Base-by-base conservation (phyloP, 2,329 filamentous ascomycete species). In the Mycosphaerella arachidis region DNA sequence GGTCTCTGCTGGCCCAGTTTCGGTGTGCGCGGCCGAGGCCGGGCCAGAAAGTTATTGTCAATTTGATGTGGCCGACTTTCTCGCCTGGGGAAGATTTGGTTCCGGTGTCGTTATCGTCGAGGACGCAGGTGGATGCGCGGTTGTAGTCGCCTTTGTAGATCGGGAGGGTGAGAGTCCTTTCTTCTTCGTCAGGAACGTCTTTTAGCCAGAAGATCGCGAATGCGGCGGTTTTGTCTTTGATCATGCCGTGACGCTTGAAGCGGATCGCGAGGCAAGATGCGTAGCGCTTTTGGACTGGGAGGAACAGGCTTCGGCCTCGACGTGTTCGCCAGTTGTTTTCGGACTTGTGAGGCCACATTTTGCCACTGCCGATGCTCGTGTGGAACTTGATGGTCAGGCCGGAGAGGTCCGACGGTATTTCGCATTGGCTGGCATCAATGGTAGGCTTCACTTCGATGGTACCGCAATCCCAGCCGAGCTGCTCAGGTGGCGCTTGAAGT, bases 381-480 rank as follows among this genome's bases (percentile, higher is more conserved):
- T 81, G 80, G 55, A 89, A 71, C 69, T 87, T 88, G 62, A 88
- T 73, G 52, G 84, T 63, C 5, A 72, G 61, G 29, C 78, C 75
- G 27, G 75, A 70, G 8, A 85, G 70, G 9, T 82, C 77, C 1
- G 77, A 68, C 0, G 82, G 78, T 1, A 86, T 74, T n/a, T 78
- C 73, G 13, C 50, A 31, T 20, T 52, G 50, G 10, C 79, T 78
- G 1, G 75, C 75, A 54, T 77, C 79, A 12, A 86, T 74, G 0
- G 76, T 70, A 0, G 82, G 79, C n/a, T 82, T 78, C 46, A 90
- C 76, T 63, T 89, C 84, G 0, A 91, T 69, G 0, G 88, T 91
- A 5, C 88, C 89, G 58, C 86, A 87, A 27, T 89, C 85, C 87
- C 88, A 91, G 1, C 89, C 89, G 0, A 84, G 74, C 33, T 87